phyloP scores from a whole-genome alignment of 2,329 filamentous ascomycete genomes.

The Pseudohalonectria lignicola region DNA sequence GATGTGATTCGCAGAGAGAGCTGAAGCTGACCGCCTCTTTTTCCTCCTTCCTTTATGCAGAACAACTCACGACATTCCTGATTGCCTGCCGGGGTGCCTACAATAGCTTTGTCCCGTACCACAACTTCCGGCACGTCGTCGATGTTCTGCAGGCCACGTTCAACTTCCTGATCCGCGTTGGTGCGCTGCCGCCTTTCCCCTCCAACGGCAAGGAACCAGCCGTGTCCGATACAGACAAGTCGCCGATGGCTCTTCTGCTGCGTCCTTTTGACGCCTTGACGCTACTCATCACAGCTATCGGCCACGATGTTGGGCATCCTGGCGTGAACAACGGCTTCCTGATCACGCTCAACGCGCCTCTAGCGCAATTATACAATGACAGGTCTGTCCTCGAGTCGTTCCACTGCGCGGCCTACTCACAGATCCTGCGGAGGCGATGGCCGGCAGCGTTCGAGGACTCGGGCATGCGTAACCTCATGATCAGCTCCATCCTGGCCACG shows the following conservation, averaged over 20 bases:
- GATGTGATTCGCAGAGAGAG: too few relatives aligned
- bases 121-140: slow-evolving; percentile 96
- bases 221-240: slow-evolving; percentile 23
- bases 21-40: slow-evolving; percentile 24
- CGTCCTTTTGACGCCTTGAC: slow-evolving; percentile 80
- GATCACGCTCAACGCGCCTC: slow-evolving; percentile 78
- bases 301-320: slow-evolving; percentile 93
- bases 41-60: slow-evolving; percentile 29
- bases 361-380: slow-evolving; percentile 95
- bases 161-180: slow-evolving; percentile 74
- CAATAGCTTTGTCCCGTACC: slow-evolving; percentile 91
- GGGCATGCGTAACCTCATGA: slow-evolving; percentile 81
- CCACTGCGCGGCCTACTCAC: slow-evolving; percentile 92
- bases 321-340: slow-evolving; percentile 98
- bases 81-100: slow-evolving; percentile 88
- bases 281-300: slow-evolving; percentile 88
- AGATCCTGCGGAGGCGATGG: slow-evolving; percentile 90
- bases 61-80: slow-evolving; percentile 74
- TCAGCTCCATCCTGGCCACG: slow-evolving; percentile 92
- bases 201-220: background rate
- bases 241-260: slow-evolving; percentile 64
- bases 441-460: slow-evolving; percentile 67
- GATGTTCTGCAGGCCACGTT: slow-evolving; percentile 93
- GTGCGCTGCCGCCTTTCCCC: slow-evolving; percentile 57
- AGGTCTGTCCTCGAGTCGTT: slow-evolving; percentile 94